A percentile compares a stretch with the other conserved stretches of the same genome.
These are phyloP conservation scores for Eutypella sp. DNA, from an alignment of 2,329 filamentous ascomycete genomes.

Conservation along the genomic window DNA sequence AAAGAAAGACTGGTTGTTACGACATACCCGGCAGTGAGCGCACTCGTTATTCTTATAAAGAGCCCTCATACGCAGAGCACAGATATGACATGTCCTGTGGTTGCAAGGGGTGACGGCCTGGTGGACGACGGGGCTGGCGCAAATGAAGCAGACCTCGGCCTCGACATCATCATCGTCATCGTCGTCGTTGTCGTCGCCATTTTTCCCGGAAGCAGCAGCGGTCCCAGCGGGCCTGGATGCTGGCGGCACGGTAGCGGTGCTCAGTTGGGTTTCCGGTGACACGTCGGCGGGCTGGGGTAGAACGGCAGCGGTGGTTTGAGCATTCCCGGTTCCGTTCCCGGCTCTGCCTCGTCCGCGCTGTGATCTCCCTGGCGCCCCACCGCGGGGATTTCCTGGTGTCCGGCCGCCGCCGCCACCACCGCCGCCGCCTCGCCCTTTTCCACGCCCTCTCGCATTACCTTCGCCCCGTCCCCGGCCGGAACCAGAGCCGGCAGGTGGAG, in stretches of 20 bases:
- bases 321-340: conserved; percentile 19
- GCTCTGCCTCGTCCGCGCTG: conserved; percentile 28
- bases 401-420: conserved; percentile 36
- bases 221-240: conserved; percentile 11
- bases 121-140: conserved; percentile 83
- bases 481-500: conserved; percentile 10
- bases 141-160: conserved; percentile 93
- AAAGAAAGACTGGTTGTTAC: background rate
- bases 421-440: conserved; percentile 36
- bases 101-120: conserved; percentile 90
- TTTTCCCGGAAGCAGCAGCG: too few species aligned
- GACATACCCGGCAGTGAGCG: conserved; percentile 82
- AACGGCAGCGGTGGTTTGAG: background rate
- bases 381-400: conserved; percentile 11
- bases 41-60: conserved; percentile 96
- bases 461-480: conserved; percentile 25
- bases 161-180: conserved; percentile 54
- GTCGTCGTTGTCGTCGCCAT: conserved; percentile 13
- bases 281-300: conserved; percentile 4
- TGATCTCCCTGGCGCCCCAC: conserved; percentile 34
- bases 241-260: conserved; percentile 4
- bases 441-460: conserved; percentile 32
- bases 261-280: conserved; percentile 4
- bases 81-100: conserved; percentile 95
- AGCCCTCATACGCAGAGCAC: conserved; percentile 81